These are phyloP conservation scores for Colletotrichum shisoi DNA, from an alignment of 2,329 filamentous ascomycete genomes.

Conservation along the genomic window DNA sequence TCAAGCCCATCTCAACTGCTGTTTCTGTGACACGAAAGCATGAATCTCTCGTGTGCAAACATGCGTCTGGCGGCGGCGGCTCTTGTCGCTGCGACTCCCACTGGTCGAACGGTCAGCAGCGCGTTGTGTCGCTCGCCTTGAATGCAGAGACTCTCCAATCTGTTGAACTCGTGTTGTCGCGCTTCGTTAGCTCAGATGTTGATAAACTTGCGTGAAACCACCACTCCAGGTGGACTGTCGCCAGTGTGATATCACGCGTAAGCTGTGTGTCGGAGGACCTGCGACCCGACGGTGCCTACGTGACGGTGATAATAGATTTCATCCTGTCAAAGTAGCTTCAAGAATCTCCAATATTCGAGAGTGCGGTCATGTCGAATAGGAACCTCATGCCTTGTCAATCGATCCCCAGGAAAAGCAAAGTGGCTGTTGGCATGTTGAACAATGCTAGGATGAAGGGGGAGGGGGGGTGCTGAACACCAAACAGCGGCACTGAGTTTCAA, in stretches of 20 bases:
- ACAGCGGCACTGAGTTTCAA: constrained; percentile 28
- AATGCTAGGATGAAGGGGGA: constrained; percentile 13
- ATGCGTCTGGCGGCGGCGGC: constrained; percentile 11
- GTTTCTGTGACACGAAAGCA: constrained; percentile 28
- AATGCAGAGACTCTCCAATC: background rate
- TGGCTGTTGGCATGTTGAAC: constrained; percentile 10
- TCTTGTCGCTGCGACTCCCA: background rate
- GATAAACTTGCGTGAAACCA: background rate
- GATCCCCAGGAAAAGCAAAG: background rate
- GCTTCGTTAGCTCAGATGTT: background rate
- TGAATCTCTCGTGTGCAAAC: constrained; percentile 17
- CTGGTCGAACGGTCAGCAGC: too few species aligned
- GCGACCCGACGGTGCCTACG: background rate
- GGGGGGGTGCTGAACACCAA: constrained; percentile 9
- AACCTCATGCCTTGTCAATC: constrained; percentile 8
- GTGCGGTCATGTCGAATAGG: background rate
- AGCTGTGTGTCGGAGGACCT: background rate
- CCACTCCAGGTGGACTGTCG: background rate
- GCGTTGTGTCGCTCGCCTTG: background rate
- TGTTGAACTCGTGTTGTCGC: background rate
- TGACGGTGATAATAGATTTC: background rate
- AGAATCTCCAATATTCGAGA: background rate
- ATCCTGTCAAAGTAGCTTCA: background rate
- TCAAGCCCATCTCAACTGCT: constrained; percentile 6
- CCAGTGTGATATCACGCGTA: background rate